Base-by-base conservation (phyloP, 345 rosid species). In the Dimocarpus longan region DNA sequence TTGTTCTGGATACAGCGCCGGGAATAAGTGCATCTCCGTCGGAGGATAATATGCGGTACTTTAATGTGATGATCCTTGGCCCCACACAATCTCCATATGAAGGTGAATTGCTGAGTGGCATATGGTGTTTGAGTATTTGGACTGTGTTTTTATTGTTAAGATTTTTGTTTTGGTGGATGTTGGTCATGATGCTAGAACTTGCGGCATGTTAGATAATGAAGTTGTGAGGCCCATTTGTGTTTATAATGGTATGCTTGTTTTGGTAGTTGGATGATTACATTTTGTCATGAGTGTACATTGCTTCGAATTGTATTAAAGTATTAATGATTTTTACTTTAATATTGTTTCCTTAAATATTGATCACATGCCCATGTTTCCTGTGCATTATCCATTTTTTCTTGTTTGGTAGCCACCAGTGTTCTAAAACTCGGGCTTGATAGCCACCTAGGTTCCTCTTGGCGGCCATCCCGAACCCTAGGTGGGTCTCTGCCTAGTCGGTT, bases 11-110 rank as follows among this genome's bases (percentile, higher is more conserved):
- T 88, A 65, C 89, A 95, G 98, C 98, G 10, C 98, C 98, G 0
- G 98, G 98, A 74, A 95, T 95, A 37, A 95, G 98, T 83, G 98
- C 98, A 28, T 95, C 98, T 4, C 98, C 98, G 7, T 93, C 98
- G 0, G 98, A 95, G 83, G 98, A 95, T 63, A 93, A 95, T 72
- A 95, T 95, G 98, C 87, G 98, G 1, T 93, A 95, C 79, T 95
- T 95, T 77, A 95, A 93, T 78, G 98, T 95, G 71, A 95, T 95
- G 98, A 88, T 95, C 82, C 98, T 95, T 76, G 98, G 98, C 50
- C 98, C 98, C 18, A 32, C 98, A 6, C 98, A 95, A 77, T 95
- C 98, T 24, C 98, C 98, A 10, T 95, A 92, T 80, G 98, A 95
- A 95, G 98, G 98, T 95, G 85, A 68, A 57, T 40, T 22, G 28